These are phyloP conservation scores for Colletotrichum lentis DNA, from an alignment of 2,329 filamentous ascomycete species.

Conservation along the genomic window DNA sequence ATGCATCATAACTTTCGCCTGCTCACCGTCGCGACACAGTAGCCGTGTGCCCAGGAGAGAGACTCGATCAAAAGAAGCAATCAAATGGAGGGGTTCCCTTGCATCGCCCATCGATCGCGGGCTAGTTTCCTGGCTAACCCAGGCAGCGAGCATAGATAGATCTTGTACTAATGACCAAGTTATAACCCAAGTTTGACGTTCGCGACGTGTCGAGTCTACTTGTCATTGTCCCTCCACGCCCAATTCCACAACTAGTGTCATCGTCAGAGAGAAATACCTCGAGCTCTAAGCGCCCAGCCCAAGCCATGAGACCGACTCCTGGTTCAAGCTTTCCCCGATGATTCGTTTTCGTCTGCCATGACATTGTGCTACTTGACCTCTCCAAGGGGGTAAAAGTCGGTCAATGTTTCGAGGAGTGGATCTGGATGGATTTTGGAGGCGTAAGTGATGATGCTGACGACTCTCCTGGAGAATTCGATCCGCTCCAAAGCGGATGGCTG, in stretches of 20 bases:
- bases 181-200: slow-evolving; percentile 1
- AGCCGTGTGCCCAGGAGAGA: slow-evolving; percentile 6
- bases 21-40: not conserved
- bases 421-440: slow-evolving; percentile 22
- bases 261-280: not conserved
- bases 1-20: slow-evolving; percentile 20
- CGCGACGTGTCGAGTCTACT: slow-evolving; percentile 22
- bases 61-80: not conserved
- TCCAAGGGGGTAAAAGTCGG: slow-evolving; percentile 8
- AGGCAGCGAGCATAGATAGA: not conserved
- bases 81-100: not conserved
- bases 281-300: slow-evolving; percentile 4
- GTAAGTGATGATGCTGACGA: slow-evolving; percentile 37
- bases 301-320: slow-evolving; percentile 1
- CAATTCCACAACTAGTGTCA: not conserved
- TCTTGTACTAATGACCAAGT: slow-evolving; percentile 6
- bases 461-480: slow-evolving; percentile 3
- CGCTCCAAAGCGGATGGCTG: not conserved
- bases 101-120: not conserved
- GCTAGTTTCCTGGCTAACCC: not conserved
- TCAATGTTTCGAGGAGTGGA: slow-evolving; percentile 24
- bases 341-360: slow-evolving; percentile 26
- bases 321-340: not conserved
- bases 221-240: slow-evolving; percentile 9
- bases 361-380: slow-evolving; percentile 5